phyloP scores from a whole-genome alignment of 345 rosid genomes.

The Syzygium jambos region DNA sequence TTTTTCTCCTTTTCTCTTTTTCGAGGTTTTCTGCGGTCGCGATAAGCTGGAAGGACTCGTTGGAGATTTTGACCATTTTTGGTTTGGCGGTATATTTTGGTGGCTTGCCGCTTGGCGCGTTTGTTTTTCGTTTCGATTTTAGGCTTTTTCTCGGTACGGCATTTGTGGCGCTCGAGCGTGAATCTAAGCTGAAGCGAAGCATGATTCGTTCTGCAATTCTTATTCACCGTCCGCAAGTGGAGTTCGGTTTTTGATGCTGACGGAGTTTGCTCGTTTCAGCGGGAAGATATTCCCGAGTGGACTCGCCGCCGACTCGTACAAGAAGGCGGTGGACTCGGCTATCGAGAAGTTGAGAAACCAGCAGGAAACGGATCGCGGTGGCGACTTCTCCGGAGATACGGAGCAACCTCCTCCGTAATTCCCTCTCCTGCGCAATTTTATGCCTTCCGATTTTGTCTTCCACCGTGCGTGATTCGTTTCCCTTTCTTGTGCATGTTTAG shows the following conservation, averaged over 20 bases:
- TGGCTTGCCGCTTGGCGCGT: neutral
- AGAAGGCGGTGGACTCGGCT: constrained; percentile 84
- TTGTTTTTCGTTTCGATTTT: neutral
- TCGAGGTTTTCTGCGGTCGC: neutral
- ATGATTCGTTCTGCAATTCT: neutral
- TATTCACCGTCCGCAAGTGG: neutral
- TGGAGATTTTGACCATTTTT: neutral
- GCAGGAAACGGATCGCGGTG: constrained; percentile 24
- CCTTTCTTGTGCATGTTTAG: constrained; percentile 15
- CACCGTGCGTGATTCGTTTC: neutral
- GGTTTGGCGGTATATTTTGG: neutral
- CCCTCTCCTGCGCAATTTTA: neutral
- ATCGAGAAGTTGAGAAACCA: constrained; percentile 43
- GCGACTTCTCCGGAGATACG: constrained; percentile 17
- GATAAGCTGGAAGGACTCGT: neutral
- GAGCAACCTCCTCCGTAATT: constrained; percentile 49
- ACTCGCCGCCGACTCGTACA: constrained; percentile 81
- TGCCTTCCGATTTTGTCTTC: neutral
- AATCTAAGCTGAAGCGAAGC: neutral
- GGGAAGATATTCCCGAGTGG: constrained; percentile 84
- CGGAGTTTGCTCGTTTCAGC: constrained; percentile 21
- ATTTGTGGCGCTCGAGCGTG: neutral
- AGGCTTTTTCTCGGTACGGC: neutral
- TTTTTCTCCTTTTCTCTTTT: neutral
- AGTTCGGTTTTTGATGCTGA: neutral